phyloP scores from a whole-genome alignment of 352 stramenopile species.

The Phytophthora pisi region DNA sequence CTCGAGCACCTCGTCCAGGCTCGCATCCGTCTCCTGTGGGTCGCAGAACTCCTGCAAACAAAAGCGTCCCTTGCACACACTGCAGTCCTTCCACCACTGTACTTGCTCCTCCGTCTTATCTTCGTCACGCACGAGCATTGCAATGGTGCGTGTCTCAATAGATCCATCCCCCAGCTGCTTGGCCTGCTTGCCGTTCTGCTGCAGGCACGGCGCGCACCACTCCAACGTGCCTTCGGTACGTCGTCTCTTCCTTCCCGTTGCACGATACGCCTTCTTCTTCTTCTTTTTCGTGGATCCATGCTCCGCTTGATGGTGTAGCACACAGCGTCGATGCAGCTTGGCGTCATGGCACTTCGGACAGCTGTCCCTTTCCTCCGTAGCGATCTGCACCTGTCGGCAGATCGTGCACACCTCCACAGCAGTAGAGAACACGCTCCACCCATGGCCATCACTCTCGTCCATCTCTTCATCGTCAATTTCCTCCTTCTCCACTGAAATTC shows the following conservation, averaged over 20 bases:
- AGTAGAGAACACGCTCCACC: slow-evolving; percentile 46
- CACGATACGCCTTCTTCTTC: slow-evolving; percentile 21
- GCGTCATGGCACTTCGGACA: slow-evolving; percentile 43
- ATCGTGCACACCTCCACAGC: slow-evolving; percentile 57
- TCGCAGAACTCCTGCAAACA: slow-evolving; percentile 56
- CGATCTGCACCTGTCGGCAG: slow-evolving; percentile 64
- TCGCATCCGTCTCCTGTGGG: slow-evolving; percentile 29
- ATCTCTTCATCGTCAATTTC: slow-evolving; percentile 9
- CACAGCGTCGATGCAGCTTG: slow-evolving; percentile 43
- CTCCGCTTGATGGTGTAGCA: slow-evolving; percentile 12
- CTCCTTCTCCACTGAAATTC: not conserved
- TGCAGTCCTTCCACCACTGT: slow-evolving; percentile 40
- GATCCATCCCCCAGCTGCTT: slow-evolving; percentile 24
- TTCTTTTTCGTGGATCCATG: slow-evolving; percentile 19
- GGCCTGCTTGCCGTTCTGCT: slow-evolving; percentile 15
- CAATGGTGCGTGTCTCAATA: slow-evolving; percentile 48
- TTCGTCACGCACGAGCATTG: slow-evolving; percentile 38
- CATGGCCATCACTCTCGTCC: slow-evolving; percentile 10
- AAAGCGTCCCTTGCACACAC: slow-evolving; percentile 38
- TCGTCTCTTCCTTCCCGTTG: slow-evolving; percentile 32
- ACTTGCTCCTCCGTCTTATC: slow-evolving; percentile 21
- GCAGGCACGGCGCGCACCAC: slow-evolving; percentile 31
- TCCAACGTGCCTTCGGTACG: slow-evolving; percentile 19
- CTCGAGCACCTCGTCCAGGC: slow-evolving; percentile 33
- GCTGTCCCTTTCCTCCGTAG: slow-evolving; percentile 25